Evolutionary conservation across 2,329 filamentous ascomycete genomes (phyloP).

Genomic region (Endothia cerciana): DNA sequence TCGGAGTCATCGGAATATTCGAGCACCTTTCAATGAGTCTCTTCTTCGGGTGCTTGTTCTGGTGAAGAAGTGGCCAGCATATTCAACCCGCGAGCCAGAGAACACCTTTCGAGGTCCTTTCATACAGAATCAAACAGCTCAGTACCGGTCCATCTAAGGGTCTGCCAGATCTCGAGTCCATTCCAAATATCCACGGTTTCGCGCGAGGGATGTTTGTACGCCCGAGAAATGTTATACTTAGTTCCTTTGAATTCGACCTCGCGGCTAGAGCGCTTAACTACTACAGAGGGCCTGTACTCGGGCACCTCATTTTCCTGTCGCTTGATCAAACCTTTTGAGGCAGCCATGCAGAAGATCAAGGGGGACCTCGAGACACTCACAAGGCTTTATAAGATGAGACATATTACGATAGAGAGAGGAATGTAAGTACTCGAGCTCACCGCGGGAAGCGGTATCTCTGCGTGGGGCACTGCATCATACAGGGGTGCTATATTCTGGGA

Average conservation of each 20-base stretch:
- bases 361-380: neutral
- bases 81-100: neutral
- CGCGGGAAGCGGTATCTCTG: constrained; percentile 1
- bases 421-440: neutral
- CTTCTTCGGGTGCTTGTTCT: neutral
- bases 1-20: neutral
- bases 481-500: constrained; percentile 1
- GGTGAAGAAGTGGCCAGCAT: neutral
- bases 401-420: neutral
- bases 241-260: neutral
- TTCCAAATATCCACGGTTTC: too few species aligned
- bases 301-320: neutral
- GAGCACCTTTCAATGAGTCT: neutral
- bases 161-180: neutral
- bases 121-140: neutral
- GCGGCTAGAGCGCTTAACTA: constrained; percentile 1
- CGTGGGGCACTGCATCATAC: constrained; percentile 2
- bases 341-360: neutral
- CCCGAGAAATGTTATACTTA: neutral
- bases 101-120: neutral
- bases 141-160: neutral
- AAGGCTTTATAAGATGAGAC: neutral
- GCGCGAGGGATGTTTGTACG: neutral
- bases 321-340: neutral
- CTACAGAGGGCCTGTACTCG: neutral